These are phyloP conservation scores for Microdochium nivale DNA, from an alignment of 2,329 filamentous ascomycete genomes.

Conservation along the genomic window DNA sequence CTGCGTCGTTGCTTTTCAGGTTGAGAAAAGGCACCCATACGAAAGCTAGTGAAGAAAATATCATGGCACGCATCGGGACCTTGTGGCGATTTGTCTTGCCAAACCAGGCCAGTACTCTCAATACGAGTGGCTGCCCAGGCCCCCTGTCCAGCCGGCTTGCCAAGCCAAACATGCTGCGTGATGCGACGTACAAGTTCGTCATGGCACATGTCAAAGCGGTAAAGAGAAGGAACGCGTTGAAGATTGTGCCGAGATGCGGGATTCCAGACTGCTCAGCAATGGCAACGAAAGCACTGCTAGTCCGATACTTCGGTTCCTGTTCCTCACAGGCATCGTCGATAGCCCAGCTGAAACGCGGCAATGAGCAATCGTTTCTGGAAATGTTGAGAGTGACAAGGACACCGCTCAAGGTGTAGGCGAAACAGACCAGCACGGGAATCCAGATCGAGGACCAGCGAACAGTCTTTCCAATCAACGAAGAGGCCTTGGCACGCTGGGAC, in stretches of 20 bases:
- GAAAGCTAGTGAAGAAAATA: conserved; percentile 27
- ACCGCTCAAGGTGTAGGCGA: conserved; percentile 16
- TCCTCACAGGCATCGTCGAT: background rate
- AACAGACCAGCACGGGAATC: conserved; percentile 15
- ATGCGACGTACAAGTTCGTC: conserved; percentile 25
- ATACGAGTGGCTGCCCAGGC: conserved; percentile 11
- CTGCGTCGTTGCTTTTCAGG: conserved; percentile 8
- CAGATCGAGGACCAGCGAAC: conserved; percentile 16
- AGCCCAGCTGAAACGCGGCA: conserved; percentile 16
- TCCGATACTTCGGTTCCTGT: background rate
- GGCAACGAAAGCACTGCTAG: conserved; percentile 16
- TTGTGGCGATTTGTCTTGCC: conserved; percentile 19
- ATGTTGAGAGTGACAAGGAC: conserved; percentile 17
- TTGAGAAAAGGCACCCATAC: conserved; percentile 32
- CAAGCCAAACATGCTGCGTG: conserved; percentile 22
- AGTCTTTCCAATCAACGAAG: conserved; percentile 12
- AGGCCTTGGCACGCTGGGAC: conserved; percentile 3
- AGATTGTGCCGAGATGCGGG: conserved; percentile 5
- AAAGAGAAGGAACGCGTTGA: conserved; percentile 23
- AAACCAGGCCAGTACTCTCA: conserved; percentile 19
- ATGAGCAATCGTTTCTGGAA: conserved; percentile 7
- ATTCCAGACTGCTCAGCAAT: conserved; percentile 14
- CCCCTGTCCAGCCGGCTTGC: conserved; percentile 18
- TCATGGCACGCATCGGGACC: conserved; percentile 27
- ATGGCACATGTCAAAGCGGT: conserved; percentile 22